These are phyloP conservation scores for Stemphylium beticola DNA, from an alignment of 2,329 filamentous ascomycete genomes.

Conservation along the genomic window DNA sequence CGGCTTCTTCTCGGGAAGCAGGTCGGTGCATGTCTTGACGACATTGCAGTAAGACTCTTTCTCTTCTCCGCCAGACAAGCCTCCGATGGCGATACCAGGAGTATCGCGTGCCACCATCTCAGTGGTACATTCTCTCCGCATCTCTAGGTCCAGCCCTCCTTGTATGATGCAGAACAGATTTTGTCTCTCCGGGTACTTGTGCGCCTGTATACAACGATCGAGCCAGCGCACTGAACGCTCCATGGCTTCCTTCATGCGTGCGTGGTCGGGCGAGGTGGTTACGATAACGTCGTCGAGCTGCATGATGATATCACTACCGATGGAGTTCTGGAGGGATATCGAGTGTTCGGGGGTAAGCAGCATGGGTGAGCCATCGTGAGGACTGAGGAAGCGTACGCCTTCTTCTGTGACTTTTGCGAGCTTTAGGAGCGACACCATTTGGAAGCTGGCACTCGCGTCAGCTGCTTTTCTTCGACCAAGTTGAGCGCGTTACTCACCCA, in stretches of 20 bases:
- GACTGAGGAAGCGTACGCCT: constrained; percentile 93
- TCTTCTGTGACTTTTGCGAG: constrained; percentile 94
- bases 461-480: constrained; percentile 22
- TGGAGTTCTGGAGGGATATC: constrained; percentile 93
- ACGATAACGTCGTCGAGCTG: constrained; percentile 98
- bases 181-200: constrained; percentile 80
- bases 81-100: constrained; percentile 95
- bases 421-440: constrained; percentile 97
- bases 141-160: constrained; percentile 85
- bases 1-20: constrained; percentile 91
- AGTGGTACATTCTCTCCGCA: constrained; percentile 80
- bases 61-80: constrained; percentile 91
- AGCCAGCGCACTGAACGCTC: constrained; percentile 93
- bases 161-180: constrained; percentile 99
- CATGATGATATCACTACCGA: constrained; percentile 99
- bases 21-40: constrained; percentile 81
- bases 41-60: constrained; percentile 93
- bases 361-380: constrained; percentile 95
- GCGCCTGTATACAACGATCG: constrained; percentile 90
- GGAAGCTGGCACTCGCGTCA: constrained; percentile 70
- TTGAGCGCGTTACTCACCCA: constrained; percentile 48
- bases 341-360: constrained; percentile 97
- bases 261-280: constrained; percentile 88
- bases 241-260: constrained; percentile 93
- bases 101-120: constrained; percentile 92